phyloP scores from a whole-genome alignment of 1,139 yeast species.

The Yarrowia galli region DNA sequence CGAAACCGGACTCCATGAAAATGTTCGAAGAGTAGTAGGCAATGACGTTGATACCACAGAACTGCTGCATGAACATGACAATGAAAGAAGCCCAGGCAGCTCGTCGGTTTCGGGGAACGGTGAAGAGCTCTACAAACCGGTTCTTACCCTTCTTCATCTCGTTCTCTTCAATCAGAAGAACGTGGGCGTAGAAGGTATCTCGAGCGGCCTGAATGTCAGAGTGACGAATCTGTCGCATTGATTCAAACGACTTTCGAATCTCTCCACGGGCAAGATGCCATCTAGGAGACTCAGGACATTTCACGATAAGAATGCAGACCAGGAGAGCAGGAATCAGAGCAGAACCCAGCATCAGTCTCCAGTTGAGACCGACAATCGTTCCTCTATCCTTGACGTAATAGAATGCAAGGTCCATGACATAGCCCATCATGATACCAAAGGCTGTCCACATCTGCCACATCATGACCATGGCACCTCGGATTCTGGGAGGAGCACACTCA shows the following conservation, averaged over 20 bases:
- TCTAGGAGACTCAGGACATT: conserved; percentile 80
- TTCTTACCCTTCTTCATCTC: conserved; percentile 55
- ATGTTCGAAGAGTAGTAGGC: conserved; percentile 72
- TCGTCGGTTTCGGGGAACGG: conserved; percentile 80
- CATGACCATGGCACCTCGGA: conserved; percentile 84
- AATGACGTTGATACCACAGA: conserved; percentile 90
- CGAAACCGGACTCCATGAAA: conserved; percentile 71
- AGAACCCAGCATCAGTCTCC: conserved; percentile 85
- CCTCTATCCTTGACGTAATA: conserved; percentile 57
- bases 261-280: conserved; percentile 76
- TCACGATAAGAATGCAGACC: conserved; percentile 69
- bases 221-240: conserved; percentile 60
- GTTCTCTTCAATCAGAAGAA: conserved; percentile 71
- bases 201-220: conserved; percentile 71
- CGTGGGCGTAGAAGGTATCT: conserved; percentile 75
- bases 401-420: conserved; percentile 71
- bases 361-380: conserved; percentile 63
- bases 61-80: conserved; percentile 90
- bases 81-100: conserved; percentile 83
- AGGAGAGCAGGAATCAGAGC: conserved; percentile 76
- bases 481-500: conserved; percentile 77
- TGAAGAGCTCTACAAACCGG: conserved; percentile 58
- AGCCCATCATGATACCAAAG: conserved; percentile 83
- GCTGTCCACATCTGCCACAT: conserved; percentile 92
- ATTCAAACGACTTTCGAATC: conserved; percentile 63